Evolutionary conservation across 73 alveolate genomes (phyloP).

Genomic region (Paraurostyla sp.): DNA sequence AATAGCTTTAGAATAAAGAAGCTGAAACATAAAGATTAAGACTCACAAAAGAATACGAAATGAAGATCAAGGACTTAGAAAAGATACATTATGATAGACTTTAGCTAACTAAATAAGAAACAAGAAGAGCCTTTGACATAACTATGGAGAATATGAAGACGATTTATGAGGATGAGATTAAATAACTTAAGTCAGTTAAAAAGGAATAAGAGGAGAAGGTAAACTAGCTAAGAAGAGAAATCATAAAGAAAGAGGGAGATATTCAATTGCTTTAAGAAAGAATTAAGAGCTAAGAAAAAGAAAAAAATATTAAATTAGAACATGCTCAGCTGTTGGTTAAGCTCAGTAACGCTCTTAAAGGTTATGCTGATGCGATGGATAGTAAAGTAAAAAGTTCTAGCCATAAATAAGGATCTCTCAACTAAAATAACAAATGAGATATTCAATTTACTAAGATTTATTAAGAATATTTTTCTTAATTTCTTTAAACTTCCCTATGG

Average conservation of each 20-base stretch:
- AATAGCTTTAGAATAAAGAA: constrained; percentile 30
- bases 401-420: too few species aligned
- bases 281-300: constrained; percentile 60
- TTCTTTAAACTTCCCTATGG: too few species aligned
- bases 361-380: constrained; percentile 56
- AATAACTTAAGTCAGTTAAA: neutral
- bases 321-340: constrained; percentile 63
- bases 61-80: constrained; percentile 55
- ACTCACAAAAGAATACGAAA: constrained; percentile 40
- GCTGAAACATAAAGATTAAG: constrained; percentile 41
- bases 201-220: constrained; percentile 58
- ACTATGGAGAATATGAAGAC: constrained; percentile 63
- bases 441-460: too few species aligned
- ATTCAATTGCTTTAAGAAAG: constrained; percentile 54
- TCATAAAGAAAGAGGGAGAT: constrained; percentile 66
- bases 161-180: constrained; percentile 67
- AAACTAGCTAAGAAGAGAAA: constrained; percentile 49
- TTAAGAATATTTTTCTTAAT: too few species aligned
- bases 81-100: constrained; percentile 46
- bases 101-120: constrained; percentile 22
- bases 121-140: constrained; percentile 61
- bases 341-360: constrained; percentile 48
- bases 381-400: neutral
- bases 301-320: constrained; percentile 60
- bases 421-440: too few species aligned